Base-by-base conservation (phyloP, 208 protist genomes). In the Trypanosoma avium region DNA sequence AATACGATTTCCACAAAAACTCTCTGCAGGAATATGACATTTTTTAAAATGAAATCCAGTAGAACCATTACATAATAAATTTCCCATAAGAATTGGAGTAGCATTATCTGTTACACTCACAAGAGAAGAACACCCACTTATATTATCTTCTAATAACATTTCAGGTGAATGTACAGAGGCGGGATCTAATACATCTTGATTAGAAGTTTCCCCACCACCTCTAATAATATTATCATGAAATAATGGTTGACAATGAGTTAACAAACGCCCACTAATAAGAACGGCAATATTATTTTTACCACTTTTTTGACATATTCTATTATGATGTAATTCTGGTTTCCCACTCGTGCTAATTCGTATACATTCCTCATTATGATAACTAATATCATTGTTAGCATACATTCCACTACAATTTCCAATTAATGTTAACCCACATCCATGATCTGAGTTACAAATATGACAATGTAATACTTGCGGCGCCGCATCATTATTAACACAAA, bases 191-290 rank as follows among this genome's bases (percentile, higher is more conserved):
- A 50, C 21, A 17, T 61, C 47, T 10, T 67, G 43, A 33, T 56
- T 35, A 1, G 26, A 52, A 12, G 48, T 61, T 3, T 64, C 65
- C n/a, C 61, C 53, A 42, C 60, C 72, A 27, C 77, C 72, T 30
- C 47, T 57, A 48, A 83, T 67, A 42, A 83, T 77, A 48, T 83
- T 83, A 29, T 83, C 77, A 40, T 40, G 65, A 56, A 83, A 67
- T 17, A 73, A 22, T 9, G 65, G 50, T 22, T 72, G 49, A 38
- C 68, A 68, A 0, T 3, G 7, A 19, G 40, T 13, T 29, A 53
- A 19, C 9, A 67, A 46, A 19, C 67, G 50, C 15, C 65, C 67
- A 53, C 77, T 77, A 17, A 77, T 73, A n/a, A 73, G 43, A 3
- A 73, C 67, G 5, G 65, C 67, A 4, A 61, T 27, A 32, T 58